Percentiles rank a stretch among this genome's conserved stretches.
Conservation (phyloP, 495 filamentous ascomycete genomes). For the Penicillium paradoxum region DNA sequence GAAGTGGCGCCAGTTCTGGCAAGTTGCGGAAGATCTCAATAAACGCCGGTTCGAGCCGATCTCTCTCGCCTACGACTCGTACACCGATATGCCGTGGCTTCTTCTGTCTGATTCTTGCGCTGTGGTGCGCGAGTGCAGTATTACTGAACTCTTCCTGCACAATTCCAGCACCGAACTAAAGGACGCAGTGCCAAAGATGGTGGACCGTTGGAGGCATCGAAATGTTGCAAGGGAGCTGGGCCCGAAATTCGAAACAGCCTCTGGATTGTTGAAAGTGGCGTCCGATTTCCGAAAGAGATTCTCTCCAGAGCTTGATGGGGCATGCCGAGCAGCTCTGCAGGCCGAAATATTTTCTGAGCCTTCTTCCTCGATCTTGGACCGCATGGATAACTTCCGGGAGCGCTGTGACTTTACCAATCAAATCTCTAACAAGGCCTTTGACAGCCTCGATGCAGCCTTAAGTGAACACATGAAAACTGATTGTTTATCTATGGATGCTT, state of each 20-base stretch:
- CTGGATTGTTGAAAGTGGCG: conserved; percentile 54
- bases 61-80: conserved; percentile 66
- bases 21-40: conserved; percentile 79
- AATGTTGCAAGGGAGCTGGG: conserved; percentile 39
- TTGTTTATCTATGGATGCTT: conserved; percentile 46
- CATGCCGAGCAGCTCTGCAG: conserved; percentile 54
- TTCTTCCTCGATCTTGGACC: conserved; percentile 58
- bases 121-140: conserved; percentile 71
- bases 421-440: conserved; percentile 66
- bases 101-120: conserved; percentile 74
- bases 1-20: conserved; percentile 88
- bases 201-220: conserved; percentile 42
- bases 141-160: conserved; percentile 60
- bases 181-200: conserved; percentile 32
- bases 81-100: conserved; percentile 71
- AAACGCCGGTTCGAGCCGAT: conserved; percentile 75
- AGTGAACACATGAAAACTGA: conserved; percentile 38
- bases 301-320: conserved; percentile 55
- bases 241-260: conserved; percentile 33
- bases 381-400: conserved; percentile 67
- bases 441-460: conserved; percentile 35
- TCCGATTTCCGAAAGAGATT: conserved; percentile 54
- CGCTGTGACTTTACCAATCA: conserved; percentile 66
- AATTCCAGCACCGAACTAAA: conserved; percentile 35
- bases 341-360: conserved; percentile 67